Evolutionary conservation across 345 rosid species (phyloP), one percentile per base, ranked within the genome.

Genomic region (Rhizophora mangle): DNA sequence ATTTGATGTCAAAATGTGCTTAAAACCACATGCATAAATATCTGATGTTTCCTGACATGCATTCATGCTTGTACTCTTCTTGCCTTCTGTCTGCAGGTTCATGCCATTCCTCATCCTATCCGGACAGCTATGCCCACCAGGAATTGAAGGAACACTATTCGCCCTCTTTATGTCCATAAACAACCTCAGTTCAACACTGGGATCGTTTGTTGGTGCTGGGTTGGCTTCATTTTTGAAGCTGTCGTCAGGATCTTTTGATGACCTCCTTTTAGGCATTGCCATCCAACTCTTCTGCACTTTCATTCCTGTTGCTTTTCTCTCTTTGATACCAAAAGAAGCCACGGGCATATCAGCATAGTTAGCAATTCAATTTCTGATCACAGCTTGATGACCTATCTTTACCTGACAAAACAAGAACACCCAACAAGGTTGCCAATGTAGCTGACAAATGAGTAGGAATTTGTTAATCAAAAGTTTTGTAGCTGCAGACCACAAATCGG

Each of bases 41-140:
- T 56, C 60, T 56, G 60, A 9, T 56, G 60, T n/a, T 24, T 10
- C 5, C 29, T 24, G 22, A 53, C 53, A 37, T 60, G 24, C 51
- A 34, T 29, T 5, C 60, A 62, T 59, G 69, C 34, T 64, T 71
- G 61, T 43, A 34, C 46, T 56, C 22, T 59, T 63, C 21, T 55
- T 31, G 31, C 56, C 43, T 34, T 76, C 34, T 31, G 27, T 51
- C n/a, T 76, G 71, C 88, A 95, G 98, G 83, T 83, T 92, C 85
- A 95, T 95, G 99, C 98, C 99, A 19, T 95, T 95, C 85, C 82
- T 95, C 73, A 88, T 95, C 73, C 78, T 92, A 78, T 95, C 99
- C 16, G 99, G 98, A 59, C 96, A 92, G 81, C 75, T 87, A 39
- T 92, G 99, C 75, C 99, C 99, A 4, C 99, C 98, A 2, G 98